Percentiles rank a stretch among this genome's conserved stretches.
Conservation (phyloP, 139 green algal genomes). For the Micractinium conductrix region DNA sequence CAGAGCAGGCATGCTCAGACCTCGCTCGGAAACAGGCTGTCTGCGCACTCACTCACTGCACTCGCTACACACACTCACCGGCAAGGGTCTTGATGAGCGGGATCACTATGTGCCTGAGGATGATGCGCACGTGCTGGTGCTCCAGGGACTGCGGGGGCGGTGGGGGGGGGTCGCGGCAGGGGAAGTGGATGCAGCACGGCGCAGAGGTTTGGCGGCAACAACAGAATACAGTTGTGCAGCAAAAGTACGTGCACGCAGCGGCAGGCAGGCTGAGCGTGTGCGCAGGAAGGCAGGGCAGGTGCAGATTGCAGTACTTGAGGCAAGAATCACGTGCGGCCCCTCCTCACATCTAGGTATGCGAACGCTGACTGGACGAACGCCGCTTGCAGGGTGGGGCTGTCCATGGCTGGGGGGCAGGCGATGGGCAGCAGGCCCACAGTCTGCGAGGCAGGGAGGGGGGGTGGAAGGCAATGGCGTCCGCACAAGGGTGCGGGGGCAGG, state of each 20-base stretch:
- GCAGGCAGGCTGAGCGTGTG: not conserved
- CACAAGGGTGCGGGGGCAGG: not conserved
- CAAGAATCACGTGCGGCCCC: not conserved
- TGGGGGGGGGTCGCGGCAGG: not conserved
- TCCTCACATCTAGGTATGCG: slow-evolving; percentile 25
- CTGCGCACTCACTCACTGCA: not conserved
- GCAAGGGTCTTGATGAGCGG: slow-evolving; percentile 54
- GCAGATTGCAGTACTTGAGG: not conserved
- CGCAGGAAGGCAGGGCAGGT: not conserved
- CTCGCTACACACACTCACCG: not conserved
- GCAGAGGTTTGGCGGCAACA: too few relatives aligned
- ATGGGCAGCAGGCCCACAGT: slow-evolving; percentile 46
- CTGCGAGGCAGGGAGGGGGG: not conserved
- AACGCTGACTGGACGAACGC: slow-evolving; percentile 16
- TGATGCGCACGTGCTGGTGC: slow-evolving; percentile 63
- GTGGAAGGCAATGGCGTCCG: not conserved
- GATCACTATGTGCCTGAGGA: slow-evolving; percentile 70
- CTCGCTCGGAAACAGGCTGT: not conserved
- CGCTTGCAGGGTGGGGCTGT: not conserved
- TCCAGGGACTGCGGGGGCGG: slow-evolving; percentile 49
- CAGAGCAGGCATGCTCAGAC: not conserved
- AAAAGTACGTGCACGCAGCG: too few relatives aligned
- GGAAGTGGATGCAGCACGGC: not conserved
- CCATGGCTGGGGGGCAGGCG: slow-evolving; percentile 22
- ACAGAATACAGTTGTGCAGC: too few relatives aligned